Percentiles rank a stretch among this genome's conserved stretches.
Evolutionary conservation across 257 asterid species (phyloP).

Genomic region (Oldenlandia corymbosa): DNA sequence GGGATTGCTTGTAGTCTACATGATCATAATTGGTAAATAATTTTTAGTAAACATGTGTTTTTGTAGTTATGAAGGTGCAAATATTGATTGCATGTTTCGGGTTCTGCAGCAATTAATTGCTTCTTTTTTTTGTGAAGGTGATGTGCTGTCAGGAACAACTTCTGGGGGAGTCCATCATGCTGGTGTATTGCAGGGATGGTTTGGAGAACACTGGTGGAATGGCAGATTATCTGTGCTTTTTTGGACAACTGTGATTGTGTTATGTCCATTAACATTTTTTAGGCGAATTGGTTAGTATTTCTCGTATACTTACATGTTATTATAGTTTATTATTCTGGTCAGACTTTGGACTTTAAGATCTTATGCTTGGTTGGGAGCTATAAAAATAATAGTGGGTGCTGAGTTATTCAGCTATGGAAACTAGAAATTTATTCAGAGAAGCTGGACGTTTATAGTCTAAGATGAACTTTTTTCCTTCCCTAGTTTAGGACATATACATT

Average conservation of each 20-base stretch:
- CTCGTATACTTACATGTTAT: not conserved
- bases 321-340: not conserved
- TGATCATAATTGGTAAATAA: conserved; percentile 62
- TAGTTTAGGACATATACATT: no score
- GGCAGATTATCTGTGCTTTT: conserved; percentile 40
- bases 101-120: not conserved
- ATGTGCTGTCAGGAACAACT: conserved; percentile 53
- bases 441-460: no score
- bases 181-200: conserved; percentile 56
- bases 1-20: conserved; percentile 52
- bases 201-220: conserved; percentile 61
- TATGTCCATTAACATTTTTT: conserved; percentile 41
- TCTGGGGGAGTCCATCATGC: conserved; percentile 44
- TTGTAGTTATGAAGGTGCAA: not conserved
- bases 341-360: not conserved
- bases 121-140: conserved; percentile 30
- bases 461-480: no score
- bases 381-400: no score
- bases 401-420: no score
- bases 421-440: no score
- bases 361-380: no score
- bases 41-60: not conserved
- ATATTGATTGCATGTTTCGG: not conserved
- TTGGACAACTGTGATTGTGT: conserved; percentile 34
- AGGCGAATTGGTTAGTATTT: conserved; percentile 40